Evolutionary conservation across 352 stramenopile species (phyloP).

Genomic region (Phytophthora multivora): DNA sequence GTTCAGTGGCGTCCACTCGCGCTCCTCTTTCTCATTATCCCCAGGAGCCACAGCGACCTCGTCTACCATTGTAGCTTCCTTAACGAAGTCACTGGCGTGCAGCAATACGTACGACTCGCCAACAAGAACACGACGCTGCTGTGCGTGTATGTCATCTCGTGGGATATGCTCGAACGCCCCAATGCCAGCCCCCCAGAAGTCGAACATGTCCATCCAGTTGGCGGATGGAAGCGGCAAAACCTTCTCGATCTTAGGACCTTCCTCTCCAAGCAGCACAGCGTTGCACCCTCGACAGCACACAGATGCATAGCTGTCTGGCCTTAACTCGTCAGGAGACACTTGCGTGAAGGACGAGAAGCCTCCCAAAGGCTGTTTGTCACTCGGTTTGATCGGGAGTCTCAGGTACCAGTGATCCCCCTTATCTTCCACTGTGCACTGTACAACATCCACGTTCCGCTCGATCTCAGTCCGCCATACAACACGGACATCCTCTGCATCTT

Average conservation of each 20-base stretch:
- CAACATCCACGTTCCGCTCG: slow-evolving; percentile 56
- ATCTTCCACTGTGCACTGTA: slow-evolving; percentile 36
- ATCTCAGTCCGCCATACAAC: slow-evolving; percentile 59
- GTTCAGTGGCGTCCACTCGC: slow-evolving; percentile 41
- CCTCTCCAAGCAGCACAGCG: slow-evolving; percentile 5
- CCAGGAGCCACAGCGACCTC: slow-evolving; percentile 4
- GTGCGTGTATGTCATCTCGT: slow-evolving; percentile 65
- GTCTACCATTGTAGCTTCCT: slow-evolving; percentile 10
- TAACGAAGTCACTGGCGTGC: slow-evolving; percentile 50
- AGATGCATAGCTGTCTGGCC: slow-evolving; percentile 42
- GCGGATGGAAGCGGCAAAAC: slow-evolving; percentile 74
- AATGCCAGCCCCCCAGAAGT: slow-evolving; percentile 83
- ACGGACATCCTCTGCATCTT: slow-evolving; percentile 1
- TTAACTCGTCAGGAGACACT: slow-evolving; percentile 47
- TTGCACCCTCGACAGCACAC: slow-evolving; percentile 57
- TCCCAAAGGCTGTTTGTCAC: slow-evolving; percentile 53
- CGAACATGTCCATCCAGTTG: slow-evolving; percentile 90
- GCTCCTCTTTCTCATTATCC: slow-evolving; percentile 32
- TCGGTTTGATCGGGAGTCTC: slow-evolving; percentile 53
- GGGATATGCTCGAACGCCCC: slow-evolving; percentile 84
- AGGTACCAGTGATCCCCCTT: slow-evolving; percentile 73
- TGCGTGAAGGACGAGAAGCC: slow-evolving; percentile 68
- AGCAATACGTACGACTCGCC: slow-evolving; percentile 70
- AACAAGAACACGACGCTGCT: slow-evolving; percentile 56
- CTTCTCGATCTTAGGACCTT: slow-evolving; percentile 41